Evolutionary conservation across 2,329 filamentous ascomycete species (phyloP).

Genomic region (Madurella mycetomatis): DNA sequence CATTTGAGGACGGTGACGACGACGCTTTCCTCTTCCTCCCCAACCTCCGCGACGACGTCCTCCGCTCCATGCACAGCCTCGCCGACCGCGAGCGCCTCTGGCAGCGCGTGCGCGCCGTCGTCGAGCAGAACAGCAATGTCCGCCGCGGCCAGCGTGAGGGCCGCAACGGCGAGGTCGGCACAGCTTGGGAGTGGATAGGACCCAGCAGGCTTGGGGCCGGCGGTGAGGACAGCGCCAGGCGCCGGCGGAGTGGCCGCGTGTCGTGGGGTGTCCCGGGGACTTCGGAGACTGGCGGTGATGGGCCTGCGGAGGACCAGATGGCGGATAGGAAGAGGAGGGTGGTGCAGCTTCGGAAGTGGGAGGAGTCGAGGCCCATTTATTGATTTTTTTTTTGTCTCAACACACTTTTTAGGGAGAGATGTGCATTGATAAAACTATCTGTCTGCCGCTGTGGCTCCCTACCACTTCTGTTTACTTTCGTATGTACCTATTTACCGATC

Average conservation of each 20-base stretch:
- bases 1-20: slow-evolving; percentile 63
- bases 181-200: slow-evolving; percentile 68
- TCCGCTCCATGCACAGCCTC: slow-evolving; percentile 75
- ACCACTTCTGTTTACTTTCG: not conserved
- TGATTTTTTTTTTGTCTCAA: slow-evolving; percentile 8
- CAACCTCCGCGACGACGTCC: slow-evolving; percentile 85
- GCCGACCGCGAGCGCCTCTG: slow-evolving; percentile 75
- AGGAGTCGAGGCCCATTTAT: slow-evolving; percentile 33
- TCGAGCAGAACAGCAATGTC: slow-evolving; percentile 92
- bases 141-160: slow-evolving; percentile 68
- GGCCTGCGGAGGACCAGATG: slow-evolving; percentile 22
- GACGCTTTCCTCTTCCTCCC: slow-evolving; percentile 83
- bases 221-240: slow-evolving; percentile 34
- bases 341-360: slow-evolving; percentile 34
- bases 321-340: slow-evolving; percentile 25
- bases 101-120: slow-evolving; percentile 74
- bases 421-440: no score
- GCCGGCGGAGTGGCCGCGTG: slow-evolving; percentile 50
- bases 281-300: no score
- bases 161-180: slow-evolving; percentile 59
- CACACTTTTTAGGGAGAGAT: no score
- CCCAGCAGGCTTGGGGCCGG: slow-evolving; percentile 43
- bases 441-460: not conserved
- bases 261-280: slow-evolving; percentile 34
- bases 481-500: not conserved